phyloP scores from a whole-genome alignment of 805 yeast species.

The Cyberlindnera veronae region DNA sequence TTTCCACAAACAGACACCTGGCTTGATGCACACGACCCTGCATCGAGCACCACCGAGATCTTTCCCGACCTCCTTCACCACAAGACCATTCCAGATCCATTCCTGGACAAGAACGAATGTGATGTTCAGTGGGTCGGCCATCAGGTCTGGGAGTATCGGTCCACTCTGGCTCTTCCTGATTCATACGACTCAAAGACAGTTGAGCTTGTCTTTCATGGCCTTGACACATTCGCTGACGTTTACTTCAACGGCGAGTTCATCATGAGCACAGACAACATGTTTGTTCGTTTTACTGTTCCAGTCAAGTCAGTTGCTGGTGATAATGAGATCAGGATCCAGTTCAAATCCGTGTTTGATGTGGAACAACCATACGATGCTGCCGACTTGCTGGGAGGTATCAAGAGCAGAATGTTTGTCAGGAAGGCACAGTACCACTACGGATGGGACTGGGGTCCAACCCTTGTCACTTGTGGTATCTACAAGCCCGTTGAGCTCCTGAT shows the following conservation, averaged over 20 bases:
- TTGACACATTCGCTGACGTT: constrained; percentile 18
- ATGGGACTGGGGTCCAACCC: constrained; percentile 53
- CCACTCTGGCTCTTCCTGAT: constrained; percentile 28
- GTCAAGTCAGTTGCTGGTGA: constrained; percentile 19
- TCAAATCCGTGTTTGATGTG: constrained; percentile 35
- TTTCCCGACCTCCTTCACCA: constrained; percentile 39
- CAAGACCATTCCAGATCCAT: constrained; percentile 43
- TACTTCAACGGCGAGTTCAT: constrained; percentile 36
- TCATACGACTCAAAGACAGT: constrained; percentile 22
- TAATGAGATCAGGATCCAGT: constrained; percentile 35
- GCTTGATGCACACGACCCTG: constrained; percentile 9
- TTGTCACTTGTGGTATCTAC: constrained; percentile 17
- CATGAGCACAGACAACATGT: constrained; percentile 42
- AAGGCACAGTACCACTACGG: constrained; percentile 55
- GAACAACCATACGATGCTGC: constrained; percentile 28
- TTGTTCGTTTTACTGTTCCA: constrained; percentile 32
- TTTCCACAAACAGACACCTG: constrained; percentile 6
- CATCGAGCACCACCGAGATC: constrained; percentile 31
- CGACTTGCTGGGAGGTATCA: constrained; percentile 34
- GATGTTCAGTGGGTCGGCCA: constrained; percentile 49
- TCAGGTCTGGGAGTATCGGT: constrained; percentile 45
- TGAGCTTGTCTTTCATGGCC: constrained; percentile 28
- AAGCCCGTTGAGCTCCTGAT: constrained; percentile 15
- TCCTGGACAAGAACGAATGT: constrained; percentile 39
- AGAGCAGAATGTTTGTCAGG: constrained; percentile 40